phyloP scores from a whole-genome alignment of 371 early-diverging fungal species.

The Lichtheimia hyalospora region DNA sequence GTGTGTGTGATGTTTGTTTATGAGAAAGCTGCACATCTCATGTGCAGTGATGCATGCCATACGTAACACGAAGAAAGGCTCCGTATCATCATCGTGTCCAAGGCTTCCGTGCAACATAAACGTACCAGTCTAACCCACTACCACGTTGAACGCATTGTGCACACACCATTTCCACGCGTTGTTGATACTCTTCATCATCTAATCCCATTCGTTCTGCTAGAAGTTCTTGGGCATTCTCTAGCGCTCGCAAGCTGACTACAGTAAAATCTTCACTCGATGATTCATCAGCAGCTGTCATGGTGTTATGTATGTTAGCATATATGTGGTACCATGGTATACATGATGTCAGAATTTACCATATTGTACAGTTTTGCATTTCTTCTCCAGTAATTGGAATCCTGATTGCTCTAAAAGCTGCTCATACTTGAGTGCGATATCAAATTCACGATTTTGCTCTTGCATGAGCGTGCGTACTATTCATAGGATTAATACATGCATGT shows the following conservation, averaged over 20 bases:
- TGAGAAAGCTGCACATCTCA: too few relatives aligned
- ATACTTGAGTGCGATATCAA: slow-evolving; percentile 25
- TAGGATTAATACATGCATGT: background rate
- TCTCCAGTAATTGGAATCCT: slow-evolving; percentile 26
- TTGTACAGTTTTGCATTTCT: slow-evolving; percentile 24
- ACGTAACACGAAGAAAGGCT: too few relatives aligned
- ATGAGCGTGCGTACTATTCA: slow-evolving; percentile 26
- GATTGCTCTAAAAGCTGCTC: slow-evolving; percentile 15
- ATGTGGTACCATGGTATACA: background rate
- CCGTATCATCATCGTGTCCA: too few relatives aligned
- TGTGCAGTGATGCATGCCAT: too few relatives aligned
- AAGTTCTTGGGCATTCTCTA: slow-evolving; percentile 12
- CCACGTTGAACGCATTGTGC: slow-evolving; percentile 39
- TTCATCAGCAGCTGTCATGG: slow-evolving; percentile 22
- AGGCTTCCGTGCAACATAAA: slow-evolving; percentile 11
- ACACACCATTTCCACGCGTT: slow-evolving; percentile 38
- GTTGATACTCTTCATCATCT: slow-evolving; percentile 34
- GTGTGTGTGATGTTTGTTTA: too few relatives aligned
- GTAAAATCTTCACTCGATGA: slow-evolving; percentile 30
- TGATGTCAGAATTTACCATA: slow-evolving; percentile 19
- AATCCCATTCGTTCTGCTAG: slow-evolving; percentile 31
- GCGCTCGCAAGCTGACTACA: slow-evolving; percentile 18
- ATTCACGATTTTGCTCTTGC: slow-evolving; percentile 14
- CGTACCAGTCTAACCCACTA: slow-evolving; percentile 29
- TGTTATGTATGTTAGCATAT: background rate